phyloP scores from a whole-genome alignment of 306 rosid species.

The Trichosanthes truncata region DNA sequence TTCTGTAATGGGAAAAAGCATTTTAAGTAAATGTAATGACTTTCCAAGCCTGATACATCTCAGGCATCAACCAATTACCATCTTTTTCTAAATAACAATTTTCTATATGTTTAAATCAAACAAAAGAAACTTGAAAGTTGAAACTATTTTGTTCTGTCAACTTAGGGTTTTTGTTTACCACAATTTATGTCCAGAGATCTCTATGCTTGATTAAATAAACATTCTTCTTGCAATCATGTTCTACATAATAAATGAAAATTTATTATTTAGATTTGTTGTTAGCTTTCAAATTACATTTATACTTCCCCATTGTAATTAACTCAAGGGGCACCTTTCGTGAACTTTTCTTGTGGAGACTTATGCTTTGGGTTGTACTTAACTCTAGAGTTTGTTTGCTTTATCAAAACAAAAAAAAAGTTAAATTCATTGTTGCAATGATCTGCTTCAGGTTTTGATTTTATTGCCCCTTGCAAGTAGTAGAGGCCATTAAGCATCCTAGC shows the following conservation, averaged over 20 bases:
- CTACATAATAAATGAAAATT: neutral
- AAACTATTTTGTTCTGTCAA: neutral
- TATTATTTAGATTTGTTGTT: neutral
- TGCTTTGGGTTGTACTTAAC: neutral
- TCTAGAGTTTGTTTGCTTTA: neutral
- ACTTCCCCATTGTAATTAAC: neutral
- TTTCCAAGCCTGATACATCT: neutral
- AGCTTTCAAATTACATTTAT: neutral
- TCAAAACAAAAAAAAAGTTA: neutral
- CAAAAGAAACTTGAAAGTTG: neutral
- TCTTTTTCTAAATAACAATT: neutral
- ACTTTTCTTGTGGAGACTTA: neutral
- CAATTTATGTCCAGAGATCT: neutral
- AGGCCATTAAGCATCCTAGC: too few species aligned
- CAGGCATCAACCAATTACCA: neutral
- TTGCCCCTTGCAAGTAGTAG: conserved; percentile 76
- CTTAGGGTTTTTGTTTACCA: neutral
- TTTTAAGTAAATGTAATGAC: neutral
- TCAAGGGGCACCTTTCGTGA: neutral
- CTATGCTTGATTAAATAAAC: neutral
- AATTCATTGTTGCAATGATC: conserved; percentile 2
- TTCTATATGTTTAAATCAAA: neutral
- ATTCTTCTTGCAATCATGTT: neutral
- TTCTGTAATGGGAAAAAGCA: neutral
- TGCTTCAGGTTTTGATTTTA: conserved; percentile 65